A percentile compares a stretch with the other conserved stretches of the same genome.
Conservation (phyloP, 2,329 filamentous ascomycete species). For the Diplocarpon rosae region DNA sequence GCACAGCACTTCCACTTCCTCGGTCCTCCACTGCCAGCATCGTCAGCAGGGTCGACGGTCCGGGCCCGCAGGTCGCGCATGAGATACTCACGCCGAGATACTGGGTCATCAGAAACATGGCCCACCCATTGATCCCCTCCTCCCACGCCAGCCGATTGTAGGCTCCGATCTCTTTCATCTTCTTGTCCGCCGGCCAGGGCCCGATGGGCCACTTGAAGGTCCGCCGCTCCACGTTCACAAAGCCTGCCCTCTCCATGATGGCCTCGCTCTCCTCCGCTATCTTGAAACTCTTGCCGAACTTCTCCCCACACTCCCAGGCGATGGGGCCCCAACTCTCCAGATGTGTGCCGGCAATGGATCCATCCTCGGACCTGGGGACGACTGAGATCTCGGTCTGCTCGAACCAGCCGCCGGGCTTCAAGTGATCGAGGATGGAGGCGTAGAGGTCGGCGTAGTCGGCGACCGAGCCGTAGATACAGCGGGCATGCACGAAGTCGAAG, state of each 20-base stretch:
- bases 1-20: slow-evolving; percentile 8
- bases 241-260: slow-evolving; percentile 17
- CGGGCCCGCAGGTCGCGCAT: not conserved
- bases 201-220: slow-evolving; percentile 23
- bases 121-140: slow-evolving; percentile 10
- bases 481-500: slow-evolving; percentile 39
- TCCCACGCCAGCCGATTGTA: slow-evolving; percentile 11
- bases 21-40: slow-evolving; percentile 7
- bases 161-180: slow-evolving; percentile 17
- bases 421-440: slow-evolving; percentile 3
- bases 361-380: slow-evolving; percentile 7
- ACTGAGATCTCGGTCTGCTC: slow-evolving; percentile 32
- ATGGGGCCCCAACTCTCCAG: slow-evolving; percentile 31
- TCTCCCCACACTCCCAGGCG: slow-evolving; percentile 32
- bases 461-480: slow-evolving; percentile 29
- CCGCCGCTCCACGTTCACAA: slow-evolving; percentile 20
- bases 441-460: slow-evolving; percentile 7
- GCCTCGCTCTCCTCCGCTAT: slow-evolving; percentile 9
- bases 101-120: slow-evolving; percentile 11
- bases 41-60: not conserved
- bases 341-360: slow-evolving; percentile 12
- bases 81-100: slow-evolving; percentile 9
- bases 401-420: slow-evolving; percentile 12
- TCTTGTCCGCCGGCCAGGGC: slow-evolving; percentile 22
- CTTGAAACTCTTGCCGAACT: slow-evolving; percentile 29